Base-by-base conservation (phyloP, 495 filamentous ascomycete species). In the Aspergillus sclerotioniger region DNA sequence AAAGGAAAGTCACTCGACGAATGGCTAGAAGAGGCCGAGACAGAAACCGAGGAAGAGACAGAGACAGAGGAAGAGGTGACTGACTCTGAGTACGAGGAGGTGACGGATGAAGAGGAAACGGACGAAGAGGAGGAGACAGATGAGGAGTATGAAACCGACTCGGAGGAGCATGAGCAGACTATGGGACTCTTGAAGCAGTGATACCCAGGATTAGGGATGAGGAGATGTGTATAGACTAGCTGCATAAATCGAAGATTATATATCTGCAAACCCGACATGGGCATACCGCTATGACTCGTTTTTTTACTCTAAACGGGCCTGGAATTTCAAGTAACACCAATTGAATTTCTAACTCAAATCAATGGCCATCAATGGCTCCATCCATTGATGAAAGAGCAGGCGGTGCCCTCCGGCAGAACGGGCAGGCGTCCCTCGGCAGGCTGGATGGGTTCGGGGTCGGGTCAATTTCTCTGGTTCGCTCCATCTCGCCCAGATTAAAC, bases 1-100 rank as follows among this genome's bases (percentile, higher is more conserved):
- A 83, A 78, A 65, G 74, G 65, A 48, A 96, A 92, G 82, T 87
- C 83, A 17, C 75, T 97, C 62, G 89, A 96, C 76, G 89, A 96
- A 69, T 98, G 94, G 91, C 76, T 97, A 54, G 81, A 80, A 19
- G 81, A 81, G 29, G 72, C 76, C 37, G 74, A 76, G 51, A 69
- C 77, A 12, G 79, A 78, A 28, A 68, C 69, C 0, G 81, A 81
- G 44, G 76, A 72, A 4, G 80, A 80, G 50, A 72, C 65, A 5
- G 75, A 75, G n/a, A 72, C 73, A 0, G 82, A 84, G 15, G 80
- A 82, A 51, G 72, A 66, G 53, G 75, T 67, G 61, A 80, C 66
- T 51, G 78, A 69, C 58, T 76, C 61, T 0, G 74, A 82, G 20
- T 84, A 85, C 9, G 80, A 56, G n/a, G 71, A 72, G 29, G 66